Conservation (phyloP, 2,329 filamentous ascomycete genomes). For the Ophiostoma australiae region DNA sequence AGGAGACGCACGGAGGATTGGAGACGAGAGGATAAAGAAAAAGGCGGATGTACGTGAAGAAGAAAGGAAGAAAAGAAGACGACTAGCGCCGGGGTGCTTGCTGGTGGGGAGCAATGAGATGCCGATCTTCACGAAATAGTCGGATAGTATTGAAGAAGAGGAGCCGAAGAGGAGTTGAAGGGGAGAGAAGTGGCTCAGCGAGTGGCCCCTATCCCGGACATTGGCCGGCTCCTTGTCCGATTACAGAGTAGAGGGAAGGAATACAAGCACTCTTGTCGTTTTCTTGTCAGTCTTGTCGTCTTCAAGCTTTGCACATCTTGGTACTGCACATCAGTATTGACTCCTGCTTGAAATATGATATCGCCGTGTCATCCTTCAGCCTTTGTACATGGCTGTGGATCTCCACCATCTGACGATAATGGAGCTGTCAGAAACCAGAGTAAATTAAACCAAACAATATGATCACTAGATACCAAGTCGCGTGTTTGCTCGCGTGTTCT, state of each 20-base stretch:
- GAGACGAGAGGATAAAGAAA: background rate
- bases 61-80: background rate
- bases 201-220: background rate
- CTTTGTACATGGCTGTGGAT: too few relatives aligned
- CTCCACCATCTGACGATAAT: too few relatives aligned
- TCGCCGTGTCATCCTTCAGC: background rate
- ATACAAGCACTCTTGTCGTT: background rate
- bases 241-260: background rate
- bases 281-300: background rate
- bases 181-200: background rate
- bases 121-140: background rate
- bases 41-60: background rate
- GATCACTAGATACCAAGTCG: too few relatives aligned
- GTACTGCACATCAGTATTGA: background rate
- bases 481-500: background rate
- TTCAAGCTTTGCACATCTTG: background rate
- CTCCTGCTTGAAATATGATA: background rate
- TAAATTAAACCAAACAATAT: too few relatives aligned
- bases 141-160: background rate
- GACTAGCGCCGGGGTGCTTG: background rate
- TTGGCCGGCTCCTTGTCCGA: background rate
- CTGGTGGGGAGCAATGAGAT: background rate
- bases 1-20: background rate
- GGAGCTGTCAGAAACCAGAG: too few relatives aligned
- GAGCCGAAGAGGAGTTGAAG: background rate